Evolutionary conservation across 805 yeast species (phyloP).

Genomic region (Zygotorulaspora florentina): DNA sequence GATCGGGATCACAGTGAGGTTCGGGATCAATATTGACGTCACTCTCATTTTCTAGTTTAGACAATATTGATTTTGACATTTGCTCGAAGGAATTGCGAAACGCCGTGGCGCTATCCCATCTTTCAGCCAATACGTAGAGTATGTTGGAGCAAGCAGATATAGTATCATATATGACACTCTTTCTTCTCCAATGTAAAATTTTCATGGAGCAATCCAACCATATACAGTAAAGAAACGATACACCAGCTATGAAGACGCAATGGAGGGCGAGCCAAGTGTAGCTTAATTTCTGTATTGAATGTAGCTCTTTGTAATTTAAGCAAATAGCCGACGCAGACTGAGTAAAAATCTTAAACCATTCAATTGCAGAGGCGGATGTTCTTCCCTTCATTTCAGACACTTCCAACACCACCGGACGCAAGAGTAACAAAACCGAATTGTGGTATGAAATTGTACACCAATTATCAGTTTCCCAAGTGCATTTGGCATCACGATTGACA

Average conservation of each 20-base stretch:
- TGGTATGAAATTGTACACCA: slow-evolving; percentile 37
- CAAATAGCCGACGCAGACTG: slow-evolving; percentile 33
- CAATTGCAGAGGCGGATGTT: slow-evolving; percentile 21
- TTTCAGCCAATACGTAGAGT: slow-evolving; percentile 31
- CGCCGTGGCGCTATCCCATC: slow-evolving; percentile 25
- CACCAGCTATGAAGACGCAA: slow-evolving; percentile 23
- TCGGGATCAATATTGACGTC: neutral
- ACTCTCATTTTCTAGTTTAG: slow-evolving; percentile 11
- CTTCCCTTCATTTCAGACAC: slow-evolving; percentile 14
- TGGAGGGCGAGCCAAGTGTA: slow-evolving; percentile 36
- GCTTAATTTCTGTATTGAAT: slow-evolving; percentile 22
- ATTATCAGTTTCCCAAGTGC: slow-evolving; percentile 33
- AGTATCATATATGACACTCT: slow-evolving; percentile 26
- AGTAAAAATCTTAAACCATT: slow-evolving; percentile 36
- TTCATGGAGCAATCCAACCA: slow-evolving; percentile 31
- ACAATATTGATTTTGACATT: slow-evolving; percentile 20
- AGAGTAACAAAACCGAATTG: slow-evolving; percentile 32
- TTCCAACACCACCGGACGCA: slow-evolving; percentile 33
- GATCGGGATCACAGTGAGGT: neutral
- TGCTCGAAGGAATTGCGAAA: slow-evolving; percentile 33
- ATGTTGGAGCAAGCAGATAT: slow-evolving; percentile 31
- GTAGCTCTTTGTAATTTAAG: slow-evolving; percentile 28
- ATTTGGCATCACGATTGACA: slow-evolving; percentile 20
- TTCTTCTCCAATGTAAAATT: slow-evolving; percentile 27
- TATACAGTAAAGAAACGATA: slow-evolving; percentile 33